Percentiles rank a stretch among this genome's conserved stretches.
Conservation (phyloP, 305 asterid genomes). For the Galium porrigens region DNA sequence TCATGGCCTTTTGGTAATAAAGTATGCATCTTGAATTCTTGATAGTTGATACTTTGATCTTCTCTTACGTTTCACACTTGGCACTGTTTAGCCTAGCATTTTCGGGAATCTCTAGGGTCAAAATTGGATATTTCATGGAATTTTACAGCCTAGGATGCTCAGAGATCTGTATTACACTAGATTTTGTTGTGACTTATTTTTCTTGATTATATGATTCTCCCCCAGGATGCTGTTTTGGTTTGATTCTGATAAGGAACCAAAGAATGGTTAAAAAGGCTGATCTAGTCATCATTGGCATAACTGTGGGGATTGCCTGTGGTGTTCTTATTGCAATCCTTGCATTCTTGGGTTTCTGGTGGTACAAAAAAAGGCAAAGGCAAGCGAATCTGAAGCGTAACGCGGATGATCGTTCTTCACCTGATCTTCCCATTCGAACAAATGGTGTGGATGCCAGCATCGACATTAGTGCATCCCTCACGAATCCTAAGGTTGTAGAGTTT, state of each 20-base stretch:
- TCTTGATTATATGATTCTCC: slow-evolving; percentile 11
- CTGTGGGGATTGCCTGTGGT: slow-evolving; percentile 67
- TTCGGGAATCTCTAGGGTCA: background rate
- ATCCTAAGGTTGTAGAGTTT: slow-evolving; percentile 29
- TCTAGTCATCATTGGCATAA: slow-evolving; percentile 65
- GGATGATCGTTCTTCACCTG: slow-evolving; percentile 37
- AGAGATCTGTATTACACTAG: background rate
- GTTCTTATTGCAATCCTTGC: slow-evolving; percentile 50
- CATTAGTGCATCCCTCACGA: slow-evolving; percentile 51
- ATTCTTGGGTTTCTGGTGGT: slow-evolving; percentile 56
- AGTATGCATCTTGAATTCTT: background rate
- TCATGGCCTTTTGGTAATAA: background rate
- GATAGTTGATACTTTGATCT: background rate
- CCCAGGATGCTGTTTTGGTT: slow-evolving; percentile 44
- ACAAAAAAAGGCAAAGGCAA: slow-evolving; percentile 47
- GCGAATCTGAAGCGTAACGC: slow-evolving; percentile 27
- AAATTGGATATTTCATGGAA: background rate
- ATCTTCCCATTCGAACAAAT: slow-evolving; percentile 69
- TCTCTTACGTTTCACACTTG: background rate
- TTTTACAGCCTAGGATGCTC: background rate
- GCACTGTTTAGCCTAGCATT: background rate
- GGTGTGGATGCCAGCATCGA: slow-evolving; percentile 54
- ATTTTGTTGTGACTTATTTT: background rate
- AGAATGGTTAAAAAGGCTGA: slow-evolving; percentile 56
- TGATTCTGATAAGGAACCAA: slow-evolving; percentile 28